A percentile compares a stretch with the other conserved stretches of the same genome.
Conservation (phyloP, 169 alveolate genomes). For the Theileria equi region DNA sequence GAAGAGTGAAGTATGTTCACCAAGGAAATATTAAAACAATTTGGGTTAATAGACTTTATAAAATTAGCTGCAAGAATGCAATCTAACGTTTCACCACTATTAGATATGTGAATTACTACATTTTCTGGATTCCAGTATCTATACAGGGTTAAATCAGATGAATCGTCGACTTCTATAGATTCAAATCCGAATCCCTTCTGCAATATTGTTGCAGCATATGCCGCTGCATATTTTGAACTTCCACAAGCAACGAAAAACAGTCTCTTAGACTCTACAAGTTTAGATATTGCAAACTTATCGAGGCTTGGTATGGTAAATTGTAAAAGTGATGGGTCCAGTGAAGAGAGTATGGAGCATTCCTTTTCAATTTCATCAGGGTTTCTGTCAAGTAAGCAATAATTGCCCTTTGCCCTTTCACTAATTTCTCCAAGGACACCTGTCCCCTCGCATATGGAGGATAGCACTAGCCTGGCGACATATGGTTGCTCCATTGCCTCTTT, state of each 20-base stretch:
- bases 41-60: conserved; percentile 34
- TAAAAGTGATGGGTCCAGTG: conserved; percentile 15
- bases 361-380: neutral
- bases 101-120: conserved; percentile 79
- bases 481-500: conserved; percentile 90
- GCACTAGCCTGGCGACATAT: conserved; percentile 30
- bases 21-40: conserved; percentile 74
- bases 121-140: conserved; percentile 82
- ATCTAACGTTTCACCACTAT: conserved; percentile 97
- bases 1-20: conserved; percentile 87
- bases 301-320: conserved; percentile 43
- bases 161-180: conserved; percentile 79
- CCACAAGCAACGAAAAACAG: conserved; percentile 91
- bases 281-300: conserved; percentile 30
- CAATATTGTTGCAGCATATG: conserved; percentile 81
- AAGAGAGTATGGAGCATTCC: conserved; percentile 31
- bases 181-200: conserved; percentile 74
- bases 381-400: neutral
- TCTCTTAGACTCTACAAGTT: conserved; percentile 73
- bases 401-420: neutral
- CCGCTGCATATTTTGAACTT: conserved; percentile 87
- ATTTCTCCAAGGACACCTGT: conserved; percentile 82
- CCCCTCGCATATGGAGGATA: conserved; percentile 12
- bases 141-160: conserved; percentile 83
- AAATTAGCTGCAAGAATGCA: conserved; percentile 38